phyloP scores from a whole-genome alignment of 2,329 filamentous ascomycete species.

The Dothiorella sarmentorum region DNA sequence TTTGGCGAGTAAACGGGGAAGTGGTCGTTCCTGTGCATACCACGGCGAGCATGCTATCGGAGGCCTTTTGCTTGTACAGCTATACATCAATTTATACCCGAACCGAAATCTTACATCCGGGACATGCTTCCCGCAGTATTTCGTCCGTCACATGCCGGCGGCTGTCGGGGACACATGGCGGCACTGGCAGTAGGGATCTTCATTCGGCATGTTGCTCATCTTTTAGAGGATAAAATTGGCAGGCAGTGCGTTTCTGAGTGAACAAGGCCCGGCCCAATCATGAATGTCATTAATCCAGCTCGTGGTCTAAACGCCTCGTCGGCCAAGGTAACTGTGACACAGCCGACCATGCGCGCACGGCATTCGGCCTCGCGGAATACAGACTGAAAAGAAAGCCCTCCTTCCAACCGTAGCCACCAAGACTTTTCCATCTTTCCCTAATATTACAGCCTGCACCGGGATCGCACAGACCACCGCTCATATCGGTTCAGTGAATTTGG shows the following conservation, averaged over 20 bases:
- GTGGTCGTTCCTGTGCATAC: not conserved
- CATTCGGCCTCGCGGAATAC: not conserved
- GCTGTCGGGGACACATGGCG: not conserved
- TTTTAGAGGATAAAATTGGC: too few relatives aligned
- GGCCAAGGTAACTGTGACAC: conserved; percentile 1
- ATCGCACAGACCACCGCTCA: not conserved
- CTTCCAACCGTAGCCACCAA: not conserved
- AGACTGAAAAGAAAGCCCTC: not conserved
- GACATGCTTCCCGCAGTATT: not conserved
- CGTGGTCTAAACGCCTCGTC: conserved; percentile 6
- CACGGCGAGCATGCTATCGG: not conserved
- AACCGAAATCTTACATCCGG: not conserved
- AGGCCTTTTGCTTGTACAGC: conserved; percentile 16
- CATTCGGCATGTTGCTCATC: too few relatives aligned
- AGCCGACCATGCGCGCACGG: not conserved
- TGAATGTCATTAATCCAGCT: conserved; percentile 11
- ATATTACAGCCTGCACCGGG: not conserved
- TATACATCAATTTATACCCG: conserved; percentile 15
- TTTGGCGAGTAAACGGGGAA: conserved; percentile 61
- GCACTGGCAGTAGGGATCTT: too few relatives aligned
- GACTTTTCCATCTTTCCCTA: not conserved
- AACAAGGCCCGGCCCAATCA: not conserved
- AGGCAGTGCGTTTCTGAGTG: not conserved
- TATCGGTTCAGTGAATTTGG: not conserved
- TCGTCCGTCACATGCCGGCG: too few relatives aligned